Base-by-base conservation (phyloP, 2,329 filamentous ascomycete species). In the Hymenoscyphus infarciens region DNA sequence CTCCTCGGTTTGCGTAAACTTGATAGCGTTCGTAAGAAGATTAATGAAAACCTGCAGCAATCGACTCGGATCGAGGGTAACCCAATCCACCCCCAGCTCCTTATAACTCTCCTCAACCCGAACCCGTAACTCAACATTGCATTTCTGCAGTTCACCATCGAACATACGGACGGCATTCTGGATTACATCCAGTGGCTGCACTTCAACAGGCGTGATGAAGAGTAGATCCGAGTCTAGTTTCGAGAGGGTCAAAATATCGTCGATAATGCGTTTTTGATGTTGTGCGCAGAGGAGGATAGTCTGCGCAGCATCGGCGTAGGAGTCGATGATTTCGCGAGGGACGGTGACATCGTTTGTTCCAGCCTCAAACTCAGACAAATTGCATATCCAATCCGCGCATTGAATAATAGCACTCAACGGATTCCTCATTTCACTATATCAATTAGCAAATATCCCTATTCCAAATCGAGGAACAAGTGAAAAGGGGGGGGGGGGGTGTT, bases 11-110 rank as follows among this genome's bases (percentile, higher is more conserved):
- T 85, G 83, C 0, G 85, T 87, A 63, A 87, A 87, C 68, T 87
- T 87, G 73, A 88, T 86, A 39, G 85, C 67, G 66, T 87, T 88
- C 38, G 83, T 86, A 72, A 91, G 87, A 11, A 93, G 78, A 71
- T 93, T 92, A 73, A 92, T 92, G 39, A 92, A 77, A 1, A 92
- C 86, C 72, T 92, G 90, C 45, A 87, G 81, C 15, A 92, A 80
- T 54, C 90, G 82, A 1, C 87, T 90, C 1, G 90, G 90, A 71
- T 94, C 90, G 52, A 92, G 79, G 64, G 82, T 87, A 57, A 89
- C 86, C 87, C 87, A 91, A 64, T 89, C 83, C 35, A 92, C 78
- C 1, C 80, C 80, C 52, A 90, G 75, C 8, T 82, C 78, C 15
- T 82, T 79, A 72, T 89, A 91, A 0, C 86, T 87, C 45, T 86